Base-by-base conservation (phyloP, 78 protist genomes). In the Dictyostelium capitatum region DNA sequence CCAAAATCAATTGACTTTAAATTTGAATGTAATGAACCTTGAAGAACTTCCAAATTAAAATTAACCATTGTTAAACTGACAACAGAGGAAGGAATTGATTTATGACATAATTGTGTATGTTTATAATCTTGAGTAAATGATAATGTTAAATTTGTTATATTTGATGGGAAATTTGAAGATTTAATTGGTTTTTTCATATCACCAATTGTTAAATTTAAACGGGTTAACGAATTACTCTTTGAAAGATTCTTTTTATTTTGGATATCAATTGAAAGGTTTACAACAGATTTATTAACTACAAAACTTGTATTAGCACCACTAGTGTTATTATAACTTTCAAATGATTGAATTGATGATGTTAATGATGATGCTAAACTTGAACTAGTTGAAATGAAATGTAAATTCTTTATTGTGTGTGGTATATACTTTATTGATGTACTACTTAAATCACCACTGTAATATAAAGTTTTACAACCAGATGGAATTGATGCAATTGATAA, bases 1-100 rank as follows among this genome's bases (percentile, higher is more conserved):
- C 83, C 83, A 19, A 78, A 78, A 28, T 54, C 83, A 23, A 78
- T 25, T 48, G 69, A 53, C 54, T 59, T 57, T 51, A 78, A n/a
- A 50, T 56, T 46, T 23, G 28, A 30, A 50, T 65, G 82, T 77
- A 77, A 25, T 10, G 41, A 37, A 48, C 47, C 20, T 25, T 41
- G 41, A 15, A 28, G 20, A 1, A 78, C 12, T 15, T 1, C 6
- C 50, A 65, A 37, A 69, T 82, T 67, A 17, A 67, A 82, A 15
- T 17, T 51, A 12, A 14, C 19, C 6, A 79, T 79, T 47, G 77
- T 50, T 28, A 82, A 32, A 12, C 28, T 47, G 67, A 30, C n/a
- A 4, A 82, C 41, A 0, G 89, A 82, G 3, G 48, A 25, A 9
- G 89, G 89, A 5, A 80, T 32, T n/a, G 70, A 59, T 28, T 62